Percentiles rank a stretch among this genome's conserved stretches.
Evolutionary conservation across 768 basidiomycete genomes (phyloP).

Genomic region (Russula sp.): DNA sequence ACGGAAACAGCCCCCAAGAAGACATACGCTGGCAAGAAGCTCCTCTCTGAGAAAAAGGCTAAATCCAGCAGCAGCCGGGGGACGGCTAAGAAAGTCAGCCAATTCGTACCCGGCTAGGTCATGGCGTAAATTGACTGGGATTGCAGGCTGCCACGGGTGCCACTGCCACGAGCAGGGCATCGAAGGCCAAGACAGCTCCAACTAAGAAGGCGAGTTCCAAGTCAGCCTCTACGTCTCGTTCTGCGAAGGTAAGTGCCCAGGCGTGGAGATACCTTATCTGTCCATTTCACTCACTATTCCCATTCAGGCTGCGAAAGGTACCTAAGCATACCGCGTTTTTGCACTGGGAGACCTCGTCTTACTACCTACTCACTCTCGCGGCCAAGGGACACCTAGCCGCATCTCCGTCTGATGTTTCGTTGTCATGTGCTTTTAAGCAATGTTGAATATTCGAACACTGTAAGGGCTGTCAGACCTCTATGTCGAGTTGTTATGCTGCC

Average conservation of each 20-base stretch:
- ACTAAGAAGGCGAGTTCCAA: conserved; percentile 27
- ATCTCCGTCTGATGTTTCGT: not conserved
- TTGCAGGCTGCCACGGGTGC: conserved; percentile 50
- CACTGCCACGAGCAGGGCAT: conserved; percentile 30
- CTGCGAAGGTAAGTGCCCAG: conserved; percentile 5
- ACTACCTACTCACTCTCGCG: not conserved
- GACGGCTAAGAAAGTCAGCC: conserved; percentile 56
- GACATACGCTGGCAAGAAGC: conserved; percentile 22
- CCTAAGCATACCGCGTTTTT: not conserved
- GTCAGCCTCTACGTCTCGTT: not conserved
- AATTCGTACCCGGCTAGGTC: not conserved
- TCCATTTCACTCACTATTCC: not conserved
- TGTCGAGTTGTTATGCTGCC: conserved; percentile 12
- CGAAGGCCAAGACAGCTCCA: conserved; percentile 28
- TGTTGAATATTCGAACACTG: conserved; percentile 12
- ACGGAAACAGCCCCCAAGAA: conserved; percentile 26
- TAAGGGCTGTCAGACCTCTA: not conserved
- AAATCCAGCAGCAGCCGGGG: conserved; percentile 35
- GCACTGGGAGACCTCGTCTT: not conserved
- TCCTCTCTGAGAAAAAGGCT: conserved; percentile 19
- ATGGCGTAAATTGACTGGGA: not conserved
- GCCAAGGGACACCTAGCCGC: not conserved
- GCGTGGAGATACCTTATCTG: not conserved
- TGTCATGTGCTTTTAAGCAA: not conserved
- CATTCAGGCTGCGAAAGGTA: conserved; percentile 4